Evolutionary conservation across 2,329 filamentous ascomycete species (phyloP), one percentile per base, ranked within the genome.

Genomic region (Arthrobotrys conoides): DNA sequence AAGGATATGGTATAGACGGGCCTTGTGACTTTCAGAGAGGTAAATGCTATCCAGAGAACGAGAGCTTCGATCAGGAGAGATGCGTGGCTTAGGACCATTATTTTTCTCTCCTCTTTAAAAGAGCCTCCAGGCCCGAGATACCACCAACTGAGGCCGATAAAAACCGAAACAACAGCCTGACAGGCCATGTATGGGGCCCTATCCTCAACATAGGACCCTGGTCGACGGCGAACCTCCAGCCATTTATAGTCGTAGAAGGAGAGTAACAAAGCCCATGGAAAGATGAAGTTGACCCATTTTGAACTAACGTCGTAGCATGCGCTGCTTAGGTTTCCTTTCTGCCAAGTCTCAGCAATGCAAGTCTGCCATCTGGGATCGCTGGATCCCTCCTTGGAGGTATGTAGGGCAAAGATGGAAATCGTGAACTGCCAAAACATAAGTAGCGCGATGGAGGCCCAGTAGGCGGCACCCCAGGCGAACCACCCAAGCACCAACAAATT

Each of bases 361-460:
- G 36, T 59, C 2, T 36, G 27, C 75, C 75, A 79, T 2, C 64
- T 49, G 5, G 61, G 16, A 55, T 18, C 10, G 8, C 33, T 44
- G 38, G 67, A 38, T 12, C 49, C 63, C 10, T 68, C 44, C 5
- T 48, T 53, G 0, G 63, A 44, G 30, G 65, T 41, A 6, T 66
- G 70, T 30, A 69, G 64, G 9, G 68, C 68, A 12, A 68, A 57
- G 1, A 79, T 72, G 12, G 75, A 69, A 46, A 72, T 53, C 22
- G 64, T 69, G 14, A 73, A 66, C 36, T 79, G 75, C 75, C 75
- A 79, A 51, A 79, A 73, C 73, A 79, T 72, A 20, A 79, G 48
- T 36, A 79, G 46, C 6, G 53, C 30, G 33, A 79, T 65, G 8
- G 48, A 69, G 5, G 24, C 46, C 68, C 68, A 72, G 48, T 79